phyloP scores from a whole-genome alignment of 2,329 filamentous ascomycete species.

The Penicillium sclerotigenum region DNA sequence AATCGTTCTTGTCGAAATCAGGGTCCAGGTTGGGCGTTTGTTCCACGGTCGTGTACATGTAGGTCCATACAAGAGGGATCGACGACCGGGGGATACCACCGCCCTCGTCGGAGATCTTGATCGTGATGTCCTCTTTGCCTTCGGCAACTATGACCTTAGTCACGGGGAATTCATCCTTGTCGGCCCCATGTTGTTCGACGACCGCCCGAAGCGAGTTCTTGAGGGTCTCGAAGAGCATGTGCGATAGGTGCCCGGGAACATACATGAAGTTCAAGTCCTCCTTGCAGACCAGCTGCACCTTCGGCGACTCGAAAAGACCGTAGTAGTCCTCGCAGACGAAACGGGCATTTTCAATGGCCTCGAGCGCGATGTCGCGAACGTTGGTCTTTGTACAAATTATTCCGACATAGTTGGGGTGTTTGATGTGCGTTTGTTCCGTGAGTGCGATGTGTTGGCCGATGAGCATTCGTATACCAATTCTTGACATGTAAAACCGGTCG shows the following conservation, averaged over 20 bases:
- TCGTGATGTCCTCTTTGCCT: constrained; percentile 97
- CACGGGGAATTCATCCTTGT: constrained; percentile 92
- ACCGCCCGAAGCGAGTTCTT: constrained; percentile 98
- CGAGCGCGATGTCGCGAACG: constrained; percentile 87
- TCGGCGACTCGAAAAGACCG: constrained; percentile 92
- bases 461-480: constrained; percentile 98
- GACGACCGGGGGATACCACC: constrained; percentile 89
- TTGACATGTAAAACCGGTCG: constrained; percentile 99
- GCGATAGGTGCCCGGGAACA: constrained; percentile 94
- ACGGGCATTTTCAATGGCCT: constrained; percentile 97
- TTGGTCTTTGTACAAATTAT: constrained; percentile 99
- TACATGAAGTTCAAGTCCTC: constrained; percentile 98
- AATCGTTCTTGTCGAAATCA: constrained; percentile 98
- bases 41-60: constrained; percentile 99
- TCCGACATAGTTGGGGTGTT: constrained; percentile 90
- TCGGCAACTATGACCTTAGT: constrained; percentile 98
- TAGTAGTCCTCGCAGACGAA: constrained; percentile 99
- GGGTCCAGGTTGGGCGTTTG: constrained; percentile 91
- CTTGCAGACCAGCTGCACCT: constrained; percentile 94
- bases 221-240: constrained; percentile 99
- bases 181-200: constrained; percentile 89
- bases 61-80: constrained; percentile 98
- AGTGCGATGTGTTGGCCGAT: constrained; percentile 98
- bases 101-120: constrained; percentile 96
- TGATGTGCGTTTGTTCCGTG: constrained; percentile 84